Base-by-base conservation (phyloP, 306 rosid species). In the Cicer chorassanicum region DNA sequence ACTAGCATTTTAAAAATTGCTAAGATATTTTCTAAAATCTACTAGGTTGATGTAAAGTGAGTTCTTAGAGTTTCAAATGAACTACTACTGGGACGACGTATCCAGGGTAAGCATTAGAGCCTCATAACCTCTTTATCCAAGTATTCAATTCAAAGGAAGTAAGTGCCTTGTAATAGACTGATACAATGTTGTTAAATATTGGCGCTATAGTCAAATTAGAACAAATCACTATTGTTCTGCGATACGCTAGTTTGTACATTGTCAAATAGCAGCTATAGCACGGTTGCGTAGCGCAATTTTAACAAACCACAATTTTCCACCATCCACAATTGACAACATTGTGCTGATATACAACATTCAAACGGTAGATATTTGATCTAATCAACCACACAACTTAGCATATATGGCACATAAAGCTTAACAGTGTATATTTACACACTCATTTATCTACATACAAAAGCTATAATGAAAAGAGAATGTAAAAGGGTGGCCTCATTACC, bases 401-500 rank as follows among this genome's bases (percentile, higher is more conserved):
- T 10, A 62, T 29, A 29, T 29, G 36, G 48, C 18, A 8, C 43
- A 60, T n/a, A 45, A 55, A 56, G 49, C 51, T 21, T 16, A 38
- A 4, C 51, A 45, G 29, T 15, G n/a, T 43, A 41, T 5, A 69
- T 7, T 53, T 29, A 50, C 68, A 55, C 36, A 53, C 21, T 59
- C 48, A 62, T 41, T 51, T 61, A 41, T 12, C 51, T 18, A 21
- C 39, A 43, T 0, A 16, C 16, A 68, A 48, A 44, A 2, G 8
- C 46, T 7, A 45, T 4, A 67, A 19, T 6, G 54, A 11, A 69
- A 18, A 59, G 5, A 13, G 13, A 9, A 13, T 24, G 12, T 15
- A n/a, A 57, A 48, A 65, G 46, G 56, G 21, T 40, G 21, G 63
- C 8, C 11, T 53, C 9, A 88, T 76, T 81, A 93, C 98, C 98